Percentiles rank a stretch among this genome's conserved stretches.
These are phyloP conservation scores for Salix koriyanagi DNA, from an alignment of 345 rosid genomes.

Conservation along the genomic window DNA sequence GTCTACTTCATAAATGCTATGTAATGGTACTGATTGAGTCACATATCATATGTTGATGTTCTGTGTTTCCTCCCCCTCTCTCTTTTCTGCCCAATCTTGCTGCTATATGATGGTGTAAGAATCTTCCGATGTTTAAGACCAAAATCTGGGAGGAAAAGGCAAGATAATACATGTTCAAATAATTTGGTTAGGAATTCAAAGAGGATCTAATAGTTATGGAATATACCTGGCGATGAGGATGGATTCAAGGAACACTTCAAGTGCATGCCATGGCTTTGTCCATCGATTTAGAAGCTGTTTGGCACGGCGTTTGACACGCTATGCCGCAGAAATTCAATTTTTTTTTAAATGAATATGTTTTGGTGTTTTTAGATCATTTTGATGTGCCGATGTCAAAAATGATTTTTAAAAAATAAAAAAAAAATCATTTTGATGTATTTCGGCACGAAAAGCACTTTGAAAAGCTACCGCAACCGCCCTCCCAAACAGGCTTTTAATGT, in stretches of 20 bases:
- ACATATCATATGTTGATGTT: background rate
- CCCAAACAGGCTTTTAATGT: background rate
- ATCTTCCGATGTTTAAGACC: background rate
- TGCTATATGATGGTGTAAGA: background rate
- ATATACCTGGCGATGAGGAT: constrained; percentile 35
- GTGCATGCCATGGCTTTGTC: constrained; percentile 74
- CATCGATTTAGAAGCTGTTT: too few species aligned
- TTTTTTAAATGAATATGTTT: too few species aligned
- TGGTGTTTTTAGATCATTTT: too few species aligned
- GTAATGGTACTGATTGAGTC: background rate
- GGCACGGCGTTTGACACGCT: too few species aligned
- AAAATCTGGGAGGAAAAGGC: background rate
- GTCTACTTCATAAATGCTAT: background rate
- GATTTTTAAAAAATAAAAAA: too few species aligned
- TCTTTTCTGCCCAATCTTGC: background rate
- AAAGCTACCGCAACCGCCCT: too few species aligned
- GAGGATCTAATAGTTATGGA: constrained; percentile 1
- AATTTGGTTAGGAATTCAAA: background rate
- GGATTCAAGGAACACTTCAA: constrained; percentile 57
- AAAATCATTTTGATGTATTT: too few species aligned
- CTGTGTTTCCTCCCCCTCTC: background rate
- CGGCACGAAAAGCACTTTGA: too few species aligned
- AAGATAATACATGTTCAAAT: background rate
- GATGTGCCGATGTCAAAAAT: too few species aligned
- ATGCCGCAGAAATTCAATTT: too few species aligned